phyloP scores from a whole-genome alignment of 2,329 filamentous ascomycete genomes.

The Raffaelea albimanens region DNA sequence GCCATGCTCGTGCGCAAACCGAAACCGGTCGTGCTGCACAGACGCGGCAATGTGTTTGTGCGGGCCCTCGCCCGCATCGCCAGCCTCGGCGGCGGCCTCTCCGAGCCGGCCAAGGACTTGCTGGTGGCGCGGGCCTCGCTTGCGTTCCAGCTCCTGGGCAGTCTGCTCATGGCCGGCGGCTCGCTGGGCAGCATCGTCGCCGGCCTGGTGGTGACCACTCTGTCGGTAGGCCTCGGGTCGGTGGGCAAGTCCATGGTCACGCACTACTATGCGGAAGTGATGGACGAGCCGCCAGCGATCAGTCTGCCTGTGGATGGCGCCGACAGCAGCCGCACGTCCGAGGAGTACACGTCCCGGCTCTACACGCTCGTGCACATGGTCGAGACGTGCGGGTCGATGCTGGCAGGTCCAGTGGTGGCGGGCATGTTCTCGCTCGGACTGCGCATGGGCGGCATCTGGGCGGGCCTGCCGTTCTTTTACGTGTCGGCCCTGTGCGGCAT shows the following conservation, averaged over 20 bases:
- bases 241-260: constrained; percentile 16
- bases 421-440: constrained; percentile 18
- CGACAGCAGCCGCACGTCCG: not conserved
- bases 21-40: not conserved
- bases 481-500: constrained; percentile 4
- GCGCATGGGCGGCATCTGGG: constrained; percentile 14
- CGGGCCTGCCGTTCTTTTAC: constrained; percentile 18
- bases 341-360: constrained; percentile 17
- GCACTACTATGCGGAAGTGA: constrained; percentile 5
- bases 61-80: not conserved
- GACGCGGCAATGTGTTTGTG: not conserved
- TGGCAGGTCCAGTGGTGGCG: constrained; percentile 17
- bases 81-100: constrained; percentile 13
- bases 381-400: constrained; percentile 16
- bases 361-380: constrained; percentile 20
- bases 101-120: constrained; percentile 16
- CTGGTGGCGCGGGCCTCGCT: constrained; percentile 17
- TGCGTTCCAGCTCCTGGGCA: constrained; percentile 13
- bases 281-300: constrained; percentile 4
- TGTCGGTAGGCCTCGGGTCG: constrained; percentile 7
- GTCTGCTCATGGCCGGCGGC: constrained; percentile 13
- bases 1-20: constrained; percentile 14
- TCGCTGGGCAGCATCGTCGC: constrained; percentile 12
- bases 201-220: constrained; percentile 11
- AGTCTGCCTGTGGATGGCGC: not conserved